These are phyloP conservation scores for Mycena citricolor DNA, from an alignment of 1,284 basidiomycete species.

Conservation along the genomic window DNA sequence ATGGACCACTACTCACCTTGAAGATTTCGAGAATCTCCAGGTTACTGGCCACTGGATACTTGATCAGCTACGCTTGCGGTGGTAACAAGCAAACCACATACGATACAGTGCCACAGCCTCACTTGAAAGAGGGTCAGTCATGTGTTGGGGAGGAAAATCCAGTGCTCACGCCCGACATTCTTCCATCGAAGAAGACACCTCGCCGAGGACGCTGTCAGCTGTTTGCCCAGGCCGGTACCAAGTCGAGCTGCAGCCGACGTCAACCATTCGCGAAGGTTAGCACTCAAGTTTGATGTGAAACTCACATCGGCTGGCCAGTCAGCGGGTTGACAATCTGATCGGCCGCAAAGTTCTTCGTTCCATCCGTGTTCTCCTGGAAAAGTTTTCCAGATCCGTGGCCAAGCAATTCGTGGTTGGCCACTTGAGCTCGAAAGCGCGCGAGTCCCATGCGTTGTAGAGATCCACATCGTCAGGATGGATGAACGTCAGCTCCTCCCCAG, in stretches of 20 bases:
- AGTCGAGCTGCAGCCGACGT: constrained; percentile 46
- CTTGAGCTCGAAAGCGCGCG: constrained; percentile 80
- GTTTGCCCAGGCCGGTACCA: constrained; percentile 88
- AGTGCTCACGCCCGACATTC: constrained; percentile 66
- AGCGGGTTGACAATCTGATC: constrained; percentile 77
- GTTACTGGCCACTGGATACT: constrained; percentile 65
- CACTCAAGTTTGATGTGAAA: constrained; percentile 2
- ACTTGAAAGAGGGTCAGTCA: constrained; percentile 6
- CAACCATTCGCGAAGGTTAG: constrained; percentile 2
- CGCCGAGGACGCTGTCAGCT: constrained; percentile 74
- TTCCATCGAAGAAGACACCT: constrained; percentile 85
- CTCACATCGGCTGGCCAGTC: constrained; percentile 76
- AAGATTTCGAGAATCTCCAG: constrained; percentile 74
- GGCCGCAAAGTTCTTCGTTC: constrained; percentile 77
- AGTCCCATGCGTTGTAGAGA: constrained; percentile 76
- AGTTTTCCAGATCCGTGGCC: constrained; percentile 81
- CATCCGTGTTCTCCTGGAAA: constrained; percentile 73
- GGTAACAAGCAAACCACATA: constrained; percentile 35
- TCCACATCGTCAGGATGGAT: constrained; percentile 72
- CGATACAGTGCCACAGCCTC: constrained; percentile 79
- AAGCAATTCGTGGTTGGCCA: constrained; percentile 82
- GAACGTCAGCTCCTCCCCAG: constrained; percentile 75
- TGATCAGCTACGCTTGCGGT: background rate
- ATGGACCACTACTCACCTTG: constrained; percentile 45
- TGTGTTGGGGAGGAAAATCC: background rate